A percentile compares a stretch with the other conserved stretches of the same genome.
Evolutionary conservation across 2,329 filamentous ascomycete genomes (phyloP).

Genomic region (Pseudogymnoascus sp.): DNA sequence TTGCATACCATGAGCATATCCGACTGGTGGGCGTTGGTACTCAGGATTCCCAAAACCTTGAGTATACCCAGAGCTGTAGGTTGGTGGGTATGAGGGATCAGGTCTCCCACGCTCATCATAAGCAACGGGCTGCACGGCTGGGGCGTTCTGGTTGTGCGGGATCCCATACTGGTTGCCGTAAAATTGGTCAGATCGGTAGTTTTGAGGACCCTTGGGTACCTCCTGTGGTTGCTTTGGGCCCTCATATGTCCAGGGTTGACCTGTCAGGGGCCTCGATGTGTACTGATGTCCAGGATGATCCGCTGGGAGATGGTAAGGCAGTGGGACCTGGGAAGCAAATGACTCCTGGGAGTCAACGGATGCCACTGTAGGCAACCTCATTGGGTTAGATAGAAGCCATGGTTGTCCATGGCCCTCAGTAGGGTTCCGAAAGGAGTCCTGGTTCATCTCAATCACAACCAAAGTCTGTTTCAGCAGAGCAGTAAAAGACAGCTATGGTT

Average conservation of each 20-base stretch:
- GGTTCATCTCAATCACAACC: background rate
- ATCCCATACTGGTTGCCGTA: background rate
- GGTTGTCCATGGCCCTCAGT: background rate
- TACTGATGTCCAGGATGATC: background rate
- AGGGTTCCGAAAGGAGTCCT: background rate
- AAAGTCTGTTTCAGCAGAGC: background rate
- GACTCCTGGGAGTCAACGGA: slow-evolving; percentile 21
- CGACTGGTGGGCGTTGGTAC: background rate
- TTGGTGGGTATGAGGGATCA: background rate
- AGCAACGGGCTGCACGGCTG: slow-evolving; percentile 9
- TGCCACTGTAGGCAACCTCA: background rate
- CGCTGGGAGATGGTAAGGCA: slow-evolving; percentile 18
- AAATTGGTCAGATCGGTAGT: background rate
- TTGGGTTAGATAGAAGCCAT: background rate
- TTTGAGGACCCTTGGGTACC: background rate
- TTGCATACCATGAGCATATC: background rate
- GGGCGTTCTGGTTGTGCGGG: background rate
- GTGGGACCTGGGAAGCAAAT: slow-evolving; percentile 21
- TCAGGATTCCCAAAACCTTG: background rate
- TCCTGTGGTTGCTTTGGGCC: background rate
- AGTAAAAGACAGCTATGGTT: slow-evolving; percentile 5
- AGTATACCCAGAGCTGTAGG: background rate
- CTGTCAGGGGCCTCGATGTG: background rate
- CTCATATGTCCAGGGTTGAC: background rate
- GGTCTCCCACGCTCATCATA: background rate